Evolutionary conservation across 306 rosid genomes (phyloP).

Genomic region (Dalbergia cochinchinensis): DNA sequence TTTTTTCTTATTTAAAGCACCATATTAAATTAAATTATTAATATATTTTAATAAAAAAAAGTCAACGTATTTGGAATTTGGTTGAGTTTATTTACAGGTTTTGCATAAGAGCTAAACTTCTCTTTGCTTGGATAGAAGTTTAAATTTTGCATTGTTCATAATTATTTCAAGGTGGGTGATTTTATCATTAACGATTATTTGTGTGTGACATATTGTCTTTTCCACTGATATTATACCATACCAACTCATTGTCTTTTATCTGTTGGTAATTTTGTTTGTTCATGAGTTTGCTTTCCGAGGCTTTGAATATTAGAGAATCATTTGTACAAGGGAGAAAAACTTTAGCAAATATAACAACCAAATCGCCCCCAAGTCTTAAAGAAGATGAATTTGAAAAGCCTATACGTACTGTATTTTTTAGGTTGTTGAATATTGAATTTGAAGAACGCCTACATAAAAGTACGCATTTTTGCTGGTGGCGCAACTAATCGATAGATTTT

Average conservation of each 20-base stretch:
- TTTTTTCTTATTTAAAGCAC: neutral
- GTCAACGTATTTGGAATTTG: too few relatives aligned
- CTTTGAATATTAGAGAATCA: neutral
- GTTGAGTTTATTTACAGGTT: too few relatives aligned
- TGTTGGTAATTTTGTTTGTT: neutral
- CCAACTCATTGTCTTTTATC: conserved; percentile 13
- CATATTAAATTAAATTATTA: neutral
- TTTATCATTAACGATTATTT: too few relatives aligned
- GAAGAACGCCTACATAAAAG: conserved; percentile 45
- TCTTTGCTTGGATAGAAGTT: too few relatives aligned
- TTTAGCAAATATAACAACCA: neutral
- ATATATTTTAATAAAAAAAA: neutral
- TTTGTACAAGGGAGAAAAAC: neutral
- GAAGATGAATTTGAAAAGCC: neutral
- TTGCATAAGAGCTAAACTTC: too few relatives aligned
- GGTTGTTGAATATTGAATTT: conserved; percentile 15
- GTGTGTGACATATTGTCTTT: neutral
- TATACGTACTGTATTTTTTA: neutral
- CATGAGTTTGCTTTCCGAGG: neutral
- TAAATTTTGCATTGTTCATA: too few relatives aligned
- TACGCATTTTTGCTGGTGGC: neutral
- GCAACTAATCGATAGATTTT: too few relatives aligned
- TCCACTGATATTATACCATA: neutral
- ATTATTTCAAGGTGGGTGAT: too few relatives aligned
- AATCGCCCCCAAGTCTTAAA: neutral